Evolutionary conservation across 768 basidiomycete genomes (phyloP), one percentile per base, ranked within the genome.

Genomic region (Phallus indusiatus): DNA sequence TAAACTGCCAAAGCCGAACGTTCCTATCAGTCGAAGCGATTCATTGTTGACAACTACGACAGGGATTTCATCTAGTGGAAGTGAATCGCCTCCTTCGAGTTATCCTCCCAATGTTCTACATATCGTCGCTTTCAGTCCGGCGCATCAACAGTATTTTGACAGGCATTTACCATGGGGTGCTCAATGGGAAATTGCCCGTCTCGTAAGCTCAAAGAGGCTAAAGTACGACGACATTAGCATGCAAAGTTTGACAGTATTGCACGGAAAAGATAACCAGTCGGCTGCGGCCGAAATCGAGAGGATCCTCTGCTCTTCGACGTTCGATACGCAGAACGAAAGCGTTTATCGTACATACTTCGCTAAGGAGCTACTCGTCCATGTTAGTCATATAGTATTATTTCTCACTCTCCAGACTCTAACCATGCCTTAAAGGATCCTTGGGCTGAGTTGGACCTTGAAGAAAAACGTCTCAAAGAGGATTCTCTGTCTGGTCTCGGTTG

Each of bases 361-460:
- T 10, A 37, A 47, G 17, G 66, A 69, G 55, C 61, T 49, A 6
- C 53, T 54, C 1, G 64, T 58, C 12, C 66, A 63, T 63, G 69
- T 67, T 35, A 7, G 61, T 9, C 57, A 55, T 36, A 60, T 58
- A 53, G 24, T 20, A 18, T 60, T 57, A 54, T 47, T 59, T 49
- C 14, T 17, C 34, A 64, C 66, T 47, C 63, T 42, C n/a, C 12
- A 42, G 4, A 42, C 42, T 11, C 12, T 42, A 51, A 28, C 61
- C 36, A 42, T 62, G 64, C 24, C 64, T 33, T 57, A 16, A 50
- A 88, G 85, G 73, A 75, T 12, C 83, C 84, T 0, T 88, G 84
- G 84, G 65, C 66, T 47, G 82, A 86, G 65, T 69, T 87, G 3
- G 84, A 87, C 63, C 68, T 63, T 5, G 86, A 88, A 64, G 76